phyloP scores from a whole-genome alignment of 495 filamentous ascomycete species.

The Aspergillus coremiiformis region DNA sequence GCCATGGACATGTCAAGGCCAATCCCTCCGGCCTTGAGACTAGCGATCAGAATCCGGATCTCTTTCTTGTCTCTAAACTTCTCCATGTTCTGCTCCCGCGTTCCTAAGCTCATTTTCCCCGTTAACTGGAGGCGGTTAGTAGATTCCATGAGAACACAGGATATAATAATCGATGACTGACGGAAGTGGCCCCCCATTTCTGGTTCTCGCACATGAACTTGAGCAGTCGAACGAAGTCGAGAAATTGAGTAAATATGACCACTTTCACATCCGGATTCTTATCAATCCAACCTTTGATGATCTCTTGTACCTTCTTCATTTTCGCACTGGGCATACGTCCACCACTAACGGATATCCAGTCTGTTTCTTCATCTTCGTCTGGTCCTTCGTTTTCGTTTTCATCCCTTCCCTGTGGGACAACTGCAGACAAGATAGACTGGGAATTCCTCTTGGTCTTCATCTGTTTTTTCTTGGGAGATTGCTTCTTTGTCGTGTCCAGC shows the following conservation, averaged over 20 bases:
- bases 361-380: slow-evolving; percentile 11
- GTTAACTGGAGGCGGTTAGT: slow-evolving; percentile 20
- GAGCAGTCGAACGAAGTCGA: slow-evolving; percentile 25
- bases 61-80: slow-evolving; percentile 22
- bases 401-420: background rate
- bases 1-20: slow-evolving; percentile 49
- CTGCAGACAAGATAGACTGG: background rate
- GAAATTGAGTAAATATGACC: slow-evolving; percentile 37
- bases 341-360: slow-evolving; percentile 23
- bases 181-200: slow-evolving; percentile 20
- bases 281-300: slow-evolving; percentile 28
- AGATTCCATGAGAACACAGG: background rate
- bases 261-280: slow-evolving; percentile 29
- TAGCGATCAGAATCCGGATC: slow-evolving; percentile 34
- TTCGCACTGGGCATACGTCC: slow-evolving; percentile 22
- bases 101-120: slow-evolving; percentile 20
- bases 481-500: background rate
- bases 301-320: slow-evolving; percentile 19
- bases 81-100: slow-evolving; percentile 24
- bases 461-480: background rate
- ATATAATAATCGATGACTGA: slow-evolving; percentile 7
- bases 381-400: background rate
- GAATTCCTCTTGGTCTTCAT: background rate
- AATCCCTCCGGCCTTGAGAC: slow-evolving; percentile 39
- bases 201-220: slow-evolving; percentile 18